Base-by-base conservation (phyloP, 352 stramenopile genomes). In the Phytopythium cucurbitacearum region DNA sequence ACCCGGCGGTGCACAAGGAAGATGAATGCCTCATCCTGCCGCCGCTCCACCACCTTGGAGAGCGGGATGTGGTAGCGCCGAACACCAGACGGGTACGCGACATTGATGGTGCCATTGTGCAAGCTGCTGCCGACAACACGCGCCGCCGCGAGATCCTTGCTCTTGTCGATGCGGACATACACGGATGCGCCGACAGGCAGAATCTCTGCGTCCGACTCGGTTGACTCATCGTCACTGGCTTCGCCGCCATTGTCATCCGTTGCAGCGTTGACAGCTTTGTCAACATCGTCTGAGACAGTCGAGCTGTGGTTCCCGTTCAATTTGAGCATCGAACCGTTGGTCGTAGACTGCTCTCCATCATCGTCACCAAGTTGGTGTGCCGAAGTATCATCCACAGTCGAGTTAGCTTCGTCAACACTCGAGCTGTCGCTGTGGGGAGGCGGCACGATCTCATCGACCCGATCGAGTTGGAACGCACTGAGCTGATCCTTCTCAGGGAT, bases 1-100 rank as follows among this genome's bases (percentile, higher is more conserved):
- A 94, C 75, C n/a, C 85, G 73, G 1, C 85, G 85, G 56, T 94
- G 85, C 13, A 94, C 85, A n/a, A 94, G 63, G 43, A 89, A 91
- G 9, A 94, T 59, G 39, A 80, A 87, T 0, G 80, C 80, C 47
- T 87, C 71, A 38, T 68, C 65, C 34, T 73, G 66, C 12, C 60
- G 69, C 38, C 78, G 65, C 36, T 74, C 64, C 4, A 86, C 56
- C 16, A 91, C 64, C 51, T 87, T 87, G 0, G 71, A 71, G 42
- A 79, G 45, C 0, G 80, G 64, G 6, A 91, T 73, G 49, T 85
- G 72, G 51, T 91, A 88, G 32, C 78, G 65, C 35, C 80, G 65
- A 3, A 77, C 55, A 2, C 80, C 80, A 9, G 78, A 73, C 3
- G 76, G 72, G 37, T 86, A 89, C 35, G 72, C 73, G 13, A 89